Percentiles rank a stretch among this genome's conserved stretches.
These are phyloP conservation scores for Globisporangium canariense DNA, from an alignment of 352 stramenopile species.

Conservation along the genomic window DNA sequence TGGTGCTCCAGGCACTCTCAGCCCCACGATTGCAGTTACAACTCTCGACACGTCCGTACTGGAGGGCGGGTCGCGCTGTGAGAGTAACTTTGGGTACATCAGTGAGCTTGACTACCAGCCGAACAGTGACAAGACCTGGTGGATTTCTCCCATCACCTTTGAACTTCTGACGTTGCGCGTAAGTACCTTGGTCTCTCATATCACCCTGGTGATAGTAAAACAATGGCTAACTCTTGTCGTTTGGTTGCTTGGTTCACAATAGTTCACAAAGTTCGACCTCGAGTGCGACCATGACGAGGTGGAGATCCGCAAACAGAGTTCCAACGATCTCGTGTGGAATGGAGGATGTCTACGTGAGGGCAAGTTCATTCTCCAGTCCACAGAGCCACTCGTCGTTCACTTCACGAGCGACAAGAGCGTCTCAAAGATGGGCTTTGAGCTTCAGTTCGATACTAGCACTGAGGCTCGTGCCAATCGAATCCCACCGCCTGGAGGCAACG, in stretches of 20 bases:
- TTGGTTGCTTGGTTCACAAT: background rate
- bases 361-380: conserved; percentile 38
- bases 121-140: conserved; percentile 32
- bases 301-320: conserved; percentile 30
- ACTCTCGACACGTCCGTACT: conserved; percentile 16
- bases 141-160: conserved; percentile 29
- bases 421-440: conserved; percentile 34
- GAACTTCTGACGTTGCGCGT: conserved; percentile 29
- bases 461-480: conserved; percentile 19
- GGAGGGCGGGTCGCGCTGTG: conserved; percentile 23
- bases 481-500: conserved; percentile 24
- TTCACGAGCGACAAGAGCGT: conserved; percentile 47
- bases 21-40: conserved; percentile 13
- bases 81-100: conserved; percentile 23
- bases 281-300: conserved; percentile 69
- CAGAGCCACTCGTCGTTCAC: conserved; percentile 25
- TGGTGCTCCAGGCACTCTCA: conserved; percentile 5
- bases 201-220: background rate
- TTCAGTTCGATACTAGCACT: conserved; percentile 44
- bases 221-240: background rate
- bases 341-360: conserved; percentile 44
- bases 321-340: conserved; percentile 37
- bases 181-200: background rate
- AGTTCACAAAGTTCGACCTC: conserved; percentile 48
- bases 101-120: conserved; percentile 32